Conservation (phyloP, 176 grass and related monocot species). For the Phyllostachys edulis region DNA sequence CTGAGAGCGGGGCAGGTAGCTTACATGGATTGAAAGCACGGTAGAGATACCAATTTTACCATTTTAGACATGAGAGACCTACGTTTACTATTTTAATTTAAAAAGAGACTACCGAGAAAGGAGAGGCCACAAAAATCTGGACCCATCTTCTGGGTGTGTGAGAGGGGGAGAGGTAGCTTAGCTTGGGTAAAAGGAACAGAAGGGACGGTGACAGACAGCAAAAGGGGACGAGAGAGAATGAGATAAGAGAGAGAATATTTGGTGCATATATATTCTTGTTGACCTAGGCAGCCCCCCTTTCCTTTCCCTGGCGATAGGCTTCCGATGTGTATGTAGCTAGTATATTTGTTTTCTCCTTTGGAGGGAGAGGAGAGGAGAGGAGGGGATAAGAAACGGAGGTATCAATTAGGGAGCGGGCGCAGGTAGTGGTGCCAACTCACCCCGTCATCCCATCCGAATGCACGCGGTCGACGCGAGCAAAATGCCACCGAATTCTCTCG, state of each 20-base stretch:
- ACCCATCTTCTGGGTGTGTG: neutral
- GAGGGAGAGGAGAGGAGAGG: neutral
- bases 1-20: no score
- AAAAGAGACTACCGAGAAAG: no score
- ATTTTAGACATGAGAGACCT: no score
- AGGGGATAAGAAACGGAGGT: constrained; percentile 39
- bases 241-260: constrained; percentile 23
- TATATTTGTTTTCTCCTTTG: constrained; percentile 1
- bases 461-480: neutral
- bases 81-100: no score
- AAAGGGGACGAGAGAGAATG: neutral
- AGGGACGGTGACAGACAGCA: neutral
- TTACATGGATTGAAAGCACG: no score
- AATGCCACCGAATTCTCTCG: neutral
- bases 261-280: neutral
- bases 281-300: neutral
- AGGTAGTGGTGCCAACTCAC: constrained; percentile 30
- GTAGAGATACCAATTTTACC: no score
- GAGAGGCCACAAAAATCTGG: neutral
- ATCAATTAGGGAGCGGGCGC: constrained; percentile 20
- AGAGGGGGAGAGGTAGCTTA: neutral
- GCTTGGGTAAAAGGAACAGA: neutral
- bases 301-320: constrained; percentile 9
- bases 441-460: neutral
- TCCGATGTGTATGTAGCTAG: neutral